Percentiles rank a stretch among this genome's conserved stretches.
phyloP scores from a whole-genome alignment of 2,329 filamentous ascomycete genomes.

The Alternaria longipes region DNA sequence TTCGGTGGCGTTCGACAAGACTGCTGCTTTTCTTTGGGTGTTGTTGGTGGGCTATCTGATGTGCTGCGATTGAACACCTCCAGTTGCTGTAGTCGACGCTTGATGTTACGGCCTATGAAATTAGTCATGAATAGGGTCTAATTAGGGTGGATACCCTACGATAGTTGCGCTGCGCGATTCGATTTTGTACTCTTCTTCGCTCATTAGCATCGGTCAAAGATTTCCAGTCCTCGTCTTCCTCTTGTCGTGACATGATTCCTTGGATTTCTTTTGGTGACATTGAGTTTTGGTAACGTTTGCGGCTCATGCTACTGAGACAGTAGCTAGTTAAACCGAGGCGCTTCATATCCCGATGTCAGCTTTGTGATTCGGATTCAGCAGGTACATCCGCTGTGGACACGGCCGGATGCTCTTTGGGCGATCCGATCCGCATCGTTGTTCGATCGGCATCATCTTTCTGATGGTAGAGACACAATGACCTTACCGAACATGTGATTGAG shows the following conservation, averaged over 20 bases:
- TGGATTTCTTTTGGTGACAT: background rate
- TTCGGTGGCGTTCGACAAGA: background rate
- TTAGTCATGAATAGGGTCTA: background rate
- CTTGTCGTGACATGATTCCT: background rate
- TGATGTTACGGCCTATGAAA: conserved; percentile 11
- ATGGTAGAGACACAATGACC: background rate
- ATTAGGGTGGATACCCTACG: background rate
- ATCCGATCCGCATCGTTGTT: background rate
- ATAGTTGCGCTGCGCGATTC: conserved; percentile 14
- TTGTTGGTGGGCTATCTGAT: background rate
- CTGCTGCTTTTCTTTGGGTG: background rate
- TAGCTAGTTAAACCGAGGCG: background rate
- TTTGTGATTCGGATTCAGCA: background rate
- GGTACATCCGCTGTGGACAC: background rate
- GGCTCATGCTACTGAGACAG: background rate
- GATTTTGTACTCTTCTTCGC: conserved; percentile 12
- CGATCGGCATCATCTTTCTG: background rate
- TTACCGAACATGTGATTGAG: background rate
- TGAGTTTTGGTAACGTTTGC: background rate
- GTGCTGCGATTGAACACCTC: background rate
- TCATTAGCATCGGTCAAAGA: conserved; percentile 9
- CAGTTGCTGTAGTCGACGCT: conserved; percentile 8
- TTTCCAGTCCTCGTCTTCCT: conserved; percentile 6
- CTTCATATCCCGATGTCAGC: background rate
- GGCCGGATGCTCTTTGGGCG: background rate